phyloP scores from a whole-genome alignment of 2,329 filamentous ascomycete species.

The Aureobasidium lini region DNA sequence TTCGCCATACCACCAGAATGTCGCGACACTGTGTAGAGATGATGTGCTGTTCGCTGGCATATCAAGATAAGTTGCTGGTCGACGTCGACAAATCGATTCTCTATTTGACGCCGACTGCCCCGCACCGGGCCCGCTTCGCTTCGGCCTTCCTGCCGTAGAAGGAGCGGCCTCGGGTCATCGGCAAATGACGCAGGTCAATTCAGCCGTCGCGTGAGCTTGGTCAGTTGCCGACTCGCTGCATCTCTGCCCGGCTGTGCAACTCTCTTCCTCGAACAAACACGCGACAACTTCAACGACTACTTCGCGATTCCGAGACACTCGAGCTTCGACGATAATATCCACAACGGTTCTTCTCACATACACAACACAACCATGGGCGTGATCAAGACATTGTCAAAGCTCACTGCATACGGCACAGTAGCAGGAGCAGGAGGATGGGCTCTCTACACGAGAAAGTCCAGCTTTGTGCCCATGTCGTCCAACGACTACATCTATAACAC shows the following conservation, averaged over 20 bases:
- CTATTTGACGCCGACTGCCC: background rate
- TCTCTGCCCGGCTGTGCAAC: background rate
- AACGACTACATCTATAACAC: constrained; percentile 56
- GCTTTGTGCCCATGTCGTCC: constrained; percentile 50
- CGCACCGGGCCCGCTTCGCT: background rate
- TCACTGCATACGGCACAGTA: constrained; percentile 27
- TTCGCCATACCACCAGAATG: background rate
- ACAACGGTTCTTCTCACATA: background rate
- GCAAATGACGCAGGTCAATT: constrained; percentile 1
- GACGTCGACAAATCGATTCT: background rate
- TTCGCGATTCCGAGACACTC: background rate
- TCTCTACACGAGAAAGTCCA: constrained; percentile 48
- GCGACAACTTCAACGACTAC: background rate
- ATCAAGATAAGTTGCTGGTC: too few species aligned
- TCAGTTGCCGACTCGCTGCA: constrained; percentile 2
- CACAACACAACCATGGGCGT: constrained; percentile 24
- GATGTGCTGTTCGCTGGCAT: background rate
- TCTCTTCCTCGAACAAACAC: background rate
- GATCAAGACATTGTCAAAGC: constrained; percentile 23
- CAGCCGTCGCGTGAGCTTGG: background rate
- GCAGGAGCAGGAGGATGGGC: constrained; percentile 47
- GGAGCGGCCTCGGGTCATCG: background rate
- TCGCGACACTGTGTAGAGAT: background rate
- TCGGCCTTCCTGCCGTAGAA: background rate
- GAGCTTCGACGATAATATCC: background rate